A percentile compares a stretch with the other conserved stretches of the same genome.
Conservation (phyloP, 192 early-diverging fungal genomes). For the Jimgerdemannia lactiflua region DNA sequence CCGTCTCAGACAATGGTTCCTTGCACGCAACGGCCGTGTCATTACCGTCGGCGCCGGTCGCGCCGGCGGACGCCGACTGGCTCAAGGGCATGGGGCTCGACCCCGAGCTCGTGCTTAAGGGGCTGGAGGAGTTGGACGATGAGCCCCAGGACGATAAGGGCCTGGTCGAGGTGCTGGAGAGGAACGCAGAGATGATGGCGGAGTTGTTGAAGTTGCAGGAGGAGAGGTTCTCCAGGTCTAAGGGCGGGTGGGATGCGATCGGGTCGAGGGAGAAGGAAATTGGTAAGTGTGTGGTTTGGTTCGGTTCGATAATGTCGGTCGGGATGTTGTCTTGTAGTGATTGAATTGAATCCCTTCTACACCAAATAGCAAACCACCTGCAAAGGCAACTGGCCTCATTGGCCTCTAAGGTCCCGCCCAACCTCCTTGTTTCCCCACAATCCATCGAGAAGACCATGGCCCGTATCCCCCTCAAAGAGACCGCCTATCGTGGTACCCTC, state of each 20-base stretch:
- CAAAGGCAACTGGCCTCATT: slow-evolving; percentile 26
- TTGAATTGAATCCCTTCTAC: background rate
- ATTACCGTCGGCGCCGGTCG: no score
- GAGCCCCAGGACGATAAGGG: no score
- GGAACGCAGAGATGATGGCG: slow-evolving; percentile 34
- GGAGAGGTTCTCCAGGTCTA: slow-evolving; percentile 30
- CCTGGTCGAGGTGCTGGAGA: slow-evolving; percentile 26
- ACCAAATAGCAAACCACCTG: slow-evolving; percentile 25
- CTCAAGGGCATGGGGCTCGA: slow-evolving; percentile 24
- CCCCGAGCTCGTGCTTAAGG: slow-evolving; percentile 6
- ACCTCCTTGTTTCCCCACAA: slow-evolving; percentile 25
- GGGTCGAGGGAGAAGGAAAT: slow-evolving; percentile 30
- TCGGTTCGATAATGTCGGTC: background rate
- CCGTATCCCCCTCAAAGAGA: slow-evolving; percentile 35
- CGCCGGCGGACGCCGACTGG: slow-evolving; percentile 18
- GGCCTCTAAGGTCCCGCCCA: slow-evolving; percentile 31
- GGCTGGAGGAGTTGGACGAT: background rate
- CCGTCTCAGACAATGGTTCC: no score
- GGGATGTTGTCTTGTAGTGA: slow-evolving; percentile 1
- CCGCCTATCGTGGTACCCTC: slow-evolving; percentile 44
- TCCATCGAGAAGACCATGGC: slow-evolving; percentile 38
- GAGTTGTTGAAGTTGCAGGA: slow-evolving; percentile 42
- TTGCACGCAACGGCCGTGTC: no score
- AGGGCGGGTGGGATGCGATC: no score
- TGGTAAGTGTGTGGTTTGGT: slow-evolving; percentile 25